Conservation (phyloP, 169 alveolate genomes). For the Plasmodium ovale region DNA sequence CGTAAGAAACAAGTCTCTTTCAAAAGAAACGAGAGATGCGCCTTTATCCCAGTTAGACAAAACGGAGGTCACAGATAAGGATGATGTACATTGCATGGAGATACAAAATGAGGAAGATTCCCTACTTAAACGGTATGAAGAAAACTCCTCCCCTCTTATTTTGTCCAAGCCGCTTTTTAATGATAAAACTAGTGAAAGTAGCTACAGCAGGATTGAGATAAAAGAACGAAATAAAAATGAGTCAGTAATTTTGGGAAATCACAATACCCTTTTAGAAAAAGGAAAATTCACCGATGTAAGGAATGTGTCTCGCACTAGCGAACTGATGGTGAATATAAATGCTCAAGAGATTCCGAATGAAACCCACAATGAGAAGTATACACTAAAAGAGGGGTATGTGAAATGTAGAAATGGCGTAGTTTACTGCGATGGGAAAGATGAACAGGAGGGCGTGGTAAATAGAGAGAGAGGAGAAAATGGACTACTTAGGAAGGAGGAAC, state of each 20-base stretch:
- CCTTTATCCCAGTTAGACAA: background rate
- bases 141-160: slow-evolving; percentile 66
- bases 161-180: slow-evolving; percentile 56
- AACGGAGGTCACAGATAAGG: slow-evolving; percentile 8
- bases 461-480: no score
- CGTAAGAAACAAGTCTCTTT: slow-evolving; percentile 8
- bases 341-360: no score
- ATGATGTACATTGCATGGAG: slow-evolving; percentile 1
- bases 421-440: no score
- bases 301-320: no score
- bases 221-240: slow-evolving; percentile 8
- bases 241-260: background rate
- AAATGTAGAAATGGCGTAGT: no score
- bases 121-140: slow-evolving; percentile 69
- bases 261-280: background rate
- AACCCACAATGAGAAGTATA: no score
- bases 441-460: no score
- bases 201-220: slow-evolving; percentile 26
- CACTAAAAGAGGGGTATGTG: no score
- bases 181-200: slow-evolving; percentile 56
- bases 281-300: no score
- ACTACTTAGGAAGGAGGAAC: no score
- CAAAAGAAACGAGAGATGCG: slow-evolving; percentile 4
- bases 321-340: no score
- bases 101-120: slow-evolving; percentile 62